Evolutionary conservation across 1,284 basidiomycete genomes (phyloP).

Genomic region (Naganishia cerealis): DNA sequence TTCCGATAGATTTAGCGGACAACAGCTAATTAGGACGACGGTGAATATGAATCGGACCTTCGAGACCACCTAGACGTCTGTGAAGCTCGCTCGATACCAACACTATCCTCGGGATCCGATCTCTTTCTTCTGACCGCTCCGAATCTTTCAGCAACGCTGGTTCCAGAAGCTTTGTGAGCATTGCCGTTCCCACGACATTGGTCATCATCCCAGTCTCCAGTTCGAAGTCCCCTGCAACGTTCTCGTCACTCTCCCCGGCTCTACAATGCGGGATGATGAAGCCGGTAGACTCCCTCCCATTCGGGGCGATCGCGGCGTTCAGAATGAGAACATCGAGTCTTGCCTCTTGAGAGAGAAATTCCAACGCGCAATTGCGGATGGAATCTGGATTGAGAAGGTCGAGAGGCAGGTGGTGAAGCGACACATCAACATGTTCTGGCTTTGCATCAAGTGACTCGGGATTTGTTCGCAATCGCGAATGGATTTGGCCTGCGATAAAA

Average conservation of each 20-base stretch:
- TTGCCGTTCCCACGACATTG: constrained; percentile 27
- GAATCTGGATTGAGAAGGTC: constrained; percentile 21
- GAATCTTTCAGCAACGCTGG: constrained; percentile 13
- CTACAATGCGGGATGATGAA: neutral
- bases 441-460: neutral
- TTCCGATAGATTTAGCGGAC: neutral
- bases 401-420: constrained; percentile 28
- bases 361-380: constrained; percentile 21
- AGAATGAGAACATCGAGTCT: constrained; percentile 27
- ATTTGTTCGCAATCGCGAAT: neutral
- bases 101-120: constrained; percentile 12
- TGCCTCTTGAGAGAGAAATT: constrained; percentile 16
- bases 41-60: neutral
- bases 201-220: constrained; percentile 31
- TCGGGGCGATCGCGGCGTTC: constrained; percentile 31
- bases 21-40: neutral
- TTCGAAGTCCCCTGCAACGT: neutral
- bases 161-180: constrained; percentile 20
- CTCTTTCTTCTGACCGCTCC: neutral
- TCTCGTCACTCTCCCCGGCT: neutral
- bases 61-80: constrained; percentile 8
- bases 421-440: neutral
- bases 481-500: neutral
- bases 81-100: constrained; percentile 33
- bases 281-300: constrained; percentile 7